Conservation (phyloP, 805 yeast species). For the Lachancea waltii region DNA sequence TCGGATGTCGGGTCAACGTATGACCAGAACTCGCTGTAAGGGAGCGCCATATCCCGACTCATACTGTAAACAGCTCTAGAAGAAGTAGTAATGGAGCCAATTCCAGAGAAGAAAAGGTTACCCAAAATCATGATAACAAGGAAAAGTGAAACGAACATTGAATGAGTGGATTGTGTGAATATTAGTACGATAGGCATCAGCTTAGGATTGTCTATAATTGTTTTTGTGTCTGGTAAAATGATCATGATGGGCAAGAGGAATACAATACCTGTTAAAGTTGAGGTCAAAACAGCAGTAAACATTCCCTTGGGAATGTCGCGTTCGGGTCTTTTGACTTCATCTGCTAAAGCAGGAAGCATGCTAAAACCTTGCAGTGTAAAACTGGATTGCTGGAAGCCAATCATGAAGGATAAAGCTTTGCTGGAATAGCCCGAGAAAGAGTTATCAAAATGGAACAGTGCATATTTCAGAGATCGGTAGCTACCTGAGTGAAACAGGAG, state of each 20-base stretch:
- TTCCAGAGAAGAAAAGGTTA: constrained; percentile 66
- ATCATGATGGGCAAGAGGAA: constrained; percentile 67
- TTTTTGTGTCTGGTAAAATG: constrained; percentile 60
- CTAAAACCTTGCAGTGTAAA: constrained; percentile 81
- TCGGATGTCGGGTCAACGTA: constrained; percentile 51
- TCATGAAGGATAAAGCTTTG: constrained; percentile 58
- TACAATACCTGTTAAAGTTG: constrained; percentile 62
- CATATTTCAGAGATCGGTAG: constrained; percentile 52
- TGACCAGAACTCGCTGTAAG: constrained; percentile 57
- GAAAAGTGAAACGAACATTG: constrained; percentile 61
- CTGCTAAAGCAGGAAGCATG: constrained; percentile 73
- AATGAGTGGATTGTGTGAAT: constrained; percentile 63
- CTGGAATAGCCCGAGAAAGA: constrained; percentile 68
- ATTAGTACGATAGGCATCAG: constrained; percentile 75
- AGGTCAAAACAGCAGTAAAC: constrained; percentile 53
- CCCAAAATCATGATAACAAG: constrained; percentile 61
- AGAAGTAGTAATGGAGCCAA: constrained; percentile 74
- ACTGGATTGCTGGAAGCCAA: constrained; percentile 73
- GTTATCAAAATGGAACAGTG: constrained; percentile 63
- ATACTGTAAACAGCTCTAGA: constrained; percentile 77
- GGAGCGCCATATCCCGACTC: constrained; percentile 79
- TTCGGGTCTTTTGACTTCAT: constrained; percentile 74
- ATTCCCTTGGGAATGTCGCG: constrained; percentile 69
- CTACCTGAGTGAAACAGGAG: constrained; percentile 47
- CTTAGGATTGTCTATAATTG: constrained; percentile 51